phyloP scores from a whole-genome alignment of 2,329 filamentous ascomycete genomes.

The Ceratocystiopsis minuta region DNA sequence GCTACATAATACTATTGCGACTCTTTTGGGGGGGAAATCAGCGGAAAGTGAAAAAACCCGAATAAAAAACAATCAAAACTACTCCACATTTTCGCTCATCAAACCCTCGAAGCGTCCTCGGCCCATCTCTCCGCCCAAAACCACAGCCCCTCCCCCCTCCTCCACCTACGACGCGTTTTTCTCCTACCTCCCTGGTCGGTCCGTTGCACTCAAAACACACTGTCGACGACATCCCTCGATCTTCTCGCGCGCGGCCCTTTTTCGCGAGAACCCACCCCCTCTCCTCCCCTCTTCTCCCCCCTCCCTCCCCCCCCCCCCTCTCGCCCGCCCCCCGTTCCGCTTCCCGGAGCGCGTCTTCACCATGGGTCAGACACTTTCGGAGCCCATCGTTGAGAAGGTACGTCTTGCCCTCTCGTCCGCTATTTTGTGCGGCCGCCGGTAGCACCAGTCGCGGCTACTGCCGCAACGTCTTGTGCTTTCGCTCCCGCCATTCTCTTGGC shows the following conservation, averaged over 20 bases:
- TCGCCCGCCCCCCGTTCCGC: neutral
- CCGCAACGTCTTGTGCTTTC: too few species aligned
- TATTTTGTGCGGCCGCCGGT: neutral
- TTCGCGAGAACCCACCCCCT: too few species aligned
- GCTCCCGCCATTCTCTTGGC: too few species aligned
- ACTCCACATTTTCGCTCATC: neutral
- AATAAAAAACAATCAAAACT: neutral
- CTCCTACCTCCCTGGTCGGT: slow-evolving; percentile 1
- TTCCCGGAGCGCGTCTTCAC: slow-evolving; percentile 15
- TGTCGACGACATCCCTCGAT: too few species aligned
- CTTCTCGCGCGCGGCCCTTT: too few species aligned
- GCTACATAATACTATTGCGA: neutral
- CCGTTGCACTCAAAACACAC: too few species aligned
- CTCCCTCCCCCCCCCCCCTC: neutral
- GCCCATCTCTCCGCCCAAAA: slow-evolving; percentile 2
- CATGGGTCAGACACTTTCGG: slow-evolving; percentile 99
- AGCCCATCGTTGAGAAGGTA: slow-evolving; percentile 99
- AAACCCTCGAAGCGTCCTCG: neutral
- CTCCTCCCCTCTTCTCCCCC: neutral
- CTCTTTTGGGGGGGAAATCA: too few species aligned
- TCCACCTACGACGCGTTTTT: slow-evolving; percentile 11
- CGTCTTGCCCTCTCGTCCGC: slow-evolving; percentile 15
- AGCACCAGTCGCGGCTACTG: neutral
- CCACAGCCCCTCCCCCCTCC: slow-evolving; percentile 10
- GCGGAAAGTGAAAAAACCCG: slow-evolving; percentile 3